Conservation (phyloP, 257 asterid genomes). For the Salvia splendens region DNA sequence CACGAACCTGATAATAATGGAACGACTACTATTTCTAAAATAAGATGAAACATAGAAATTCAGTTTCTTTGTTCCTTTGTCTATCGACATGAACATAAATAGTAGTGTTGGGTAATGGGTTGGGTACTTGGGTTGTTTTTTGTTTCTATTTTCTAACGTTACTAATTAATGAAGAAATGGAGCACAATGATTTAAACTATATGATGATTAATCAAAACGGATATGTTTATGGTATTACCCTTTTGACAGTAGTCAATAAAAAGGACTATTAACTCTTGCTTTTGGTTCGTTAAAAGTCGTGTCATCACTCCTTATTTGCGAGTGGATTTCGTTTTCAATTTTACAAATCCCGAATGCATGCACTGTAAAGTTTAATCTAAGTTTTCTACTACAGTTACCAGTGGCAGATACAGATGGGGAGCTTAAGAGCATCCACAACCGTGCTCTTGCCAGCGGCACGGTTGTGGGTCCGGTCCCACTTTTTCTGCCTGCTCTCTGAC, state of each 20-base stretch:
- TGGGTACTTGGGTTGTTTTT: neutral
- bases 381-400: no score
- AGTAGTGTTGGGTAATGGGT: neutral
- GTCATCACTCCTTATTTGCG: slow-evolving; percentile 6
- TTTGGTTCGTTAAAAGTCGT: slow-evolving; percentile 39
- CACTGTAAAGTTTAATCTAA: neutral
- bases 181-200: slow-evolving; percentile 6
- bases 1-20: neutral
- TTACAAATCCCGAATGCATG: slow-evolving; percentile 17
- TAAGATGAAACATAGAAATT: slow-evolving; percentile 4
- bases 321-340: slow-evolving; percentile 30
- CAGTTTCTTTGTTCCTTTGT: neutral
- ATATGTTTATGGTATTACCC: neutral
- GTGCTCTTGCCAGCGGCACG: no score
- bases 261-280: neutral
- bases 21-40: neutral
- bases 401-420: no score
- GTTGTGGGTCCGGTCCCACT: no score
- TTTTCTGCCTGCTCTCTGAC: no score
- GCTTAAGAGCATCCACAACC: no score
- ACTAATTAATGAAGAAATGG: neutral
- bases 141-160: slow-evolving; percentile 8
- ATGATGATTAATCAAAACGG: neutral
- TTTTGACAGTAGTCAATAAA: slow-evolving; percentile 34
- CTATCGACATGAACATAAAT: neutral